Conservation (phyloP, 2,329 filamentous ascomycete genomes). For the Chrysoporthe austroafricana region DNA sequence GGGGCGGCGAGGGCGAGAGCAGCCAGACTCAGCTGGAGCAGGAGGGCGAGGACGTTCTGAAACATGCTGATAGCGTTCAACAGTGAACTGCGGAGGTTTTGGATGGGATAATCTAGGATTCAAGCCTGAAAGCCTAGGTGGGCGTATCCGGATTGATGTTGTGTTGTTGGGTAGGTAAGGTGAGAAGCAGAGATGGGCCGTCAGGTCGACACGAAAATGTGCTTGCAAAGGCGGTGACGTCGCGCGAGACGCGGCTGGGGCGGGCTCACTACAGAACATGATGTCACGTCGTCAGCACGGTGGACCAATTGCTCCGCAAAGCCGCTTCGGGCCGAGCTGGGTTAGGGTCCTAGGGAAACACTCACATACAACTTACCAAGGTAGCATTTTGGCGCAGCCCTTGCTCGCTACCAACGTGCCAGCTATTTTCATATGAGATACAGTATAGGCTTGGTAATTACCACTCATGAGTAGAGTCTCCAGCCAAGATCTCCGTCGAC, state of each 20-base stretch:
- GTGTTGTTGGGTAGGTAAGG: neutral
- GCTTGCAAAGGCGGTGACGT: conserved; percentile 10
- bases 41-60: conserved; percentile 41
- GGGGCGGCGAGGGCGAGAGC: conserved; percentile 55
- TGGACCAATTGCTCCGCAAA: conserved; percentile 24
- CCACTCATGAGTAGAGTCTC: no score
- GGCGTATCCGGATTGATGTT: neutral
- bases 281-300: conserved; percentile 25
- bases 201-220: neutral
- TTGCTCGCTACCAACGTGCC: no score
- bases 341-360: neutral
- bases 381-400: no score
- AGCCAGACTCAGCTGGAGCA: conserved; percentile 58
- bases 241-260: conserved; percentile 10
- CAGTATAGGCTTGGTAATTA: no score
- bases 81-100: neutral
- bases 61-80: conserved; percentile 34
- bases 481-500: neutral
- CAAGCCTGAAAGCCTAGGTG: neutral
- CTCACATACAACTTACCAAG: no score
- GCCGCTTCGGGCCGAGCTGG: neutral
- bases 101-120: no score
- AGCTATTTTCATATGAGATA: no score
- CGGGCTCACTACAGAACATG: conserved; percentile 10
- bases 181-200: neutral